A percentile compares a stretch with the other conserved stretches of the same genome.
Conservation (phyloP, 1,139 yeast species). For the Saccharomyces hybrid region DNA sequence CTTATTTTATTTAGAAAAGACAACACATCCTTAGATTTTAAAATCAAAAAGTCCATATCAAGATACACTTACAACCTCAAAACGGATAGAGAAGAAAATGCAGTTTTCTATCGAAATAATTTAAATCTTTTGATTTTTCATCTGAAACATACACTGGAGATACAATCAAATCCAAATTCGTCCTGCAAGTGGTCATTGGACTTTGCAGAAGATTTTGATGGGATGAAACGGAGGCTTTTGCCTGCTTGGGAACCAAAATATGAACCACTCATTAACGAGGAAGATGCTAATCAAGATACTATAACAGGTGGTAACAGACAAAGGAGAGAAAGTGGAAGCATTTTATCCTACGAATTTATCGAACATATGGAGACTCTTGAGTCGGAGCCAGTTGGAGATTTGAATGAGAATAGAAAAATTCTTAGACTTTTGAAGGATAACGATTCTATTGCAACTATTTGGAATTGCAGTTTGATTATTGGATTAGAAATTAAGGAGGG, state of each 20-base stretch:
- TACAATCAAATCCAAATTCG: conserved; percentile 21
- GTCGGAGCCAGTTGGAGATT: conserved; percentile 39
- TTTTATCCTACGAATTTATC: conserved; percentile 1
- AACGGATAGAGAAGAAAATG: conserved; percentile 60
- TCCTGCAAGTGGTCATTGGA: conserved; percentile 44
- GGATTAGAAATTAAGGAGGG: conserved; percentile 73
- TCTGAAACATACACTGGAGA: conserved; percentile 34
- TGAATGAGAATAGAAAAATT: conserved; percentile 66
- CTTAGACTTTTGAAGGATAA: conserved; percentile 59
- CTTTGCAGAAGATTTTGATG: conserved; percentile 57
- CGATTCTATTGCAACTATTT: conserved; percentile 62
- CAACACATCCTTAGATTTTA: conserved; percentile 12
- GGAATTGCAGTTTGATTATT: conserved; percentile 67
- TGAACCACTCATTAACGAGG: neutral
- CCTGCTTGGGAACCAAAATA: conserved; percentile 8
- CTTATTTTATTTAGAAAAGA: conserved; percentile 11
- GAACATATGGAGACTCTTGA: conserved; percentile 37
- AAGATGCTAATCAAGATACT: neutral
- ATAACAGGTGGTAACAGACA: neutral
- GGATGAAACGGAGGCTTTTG: conserved; percentile 37
- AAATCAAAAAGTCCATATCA: conserved; percentile 16
- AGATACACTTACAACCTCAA: conserved; percentile 41
- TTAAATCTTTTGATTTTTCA: conserved; percentile 44
- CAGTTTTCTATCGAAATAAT: conserved; percentile 41
- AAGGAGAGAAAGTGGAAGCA: neutral